Evolutionary conservation across 192 early-diverging fungal genomes (phyloP).

Genomic region (Gryganskiella cystojenkinii): DNA sequence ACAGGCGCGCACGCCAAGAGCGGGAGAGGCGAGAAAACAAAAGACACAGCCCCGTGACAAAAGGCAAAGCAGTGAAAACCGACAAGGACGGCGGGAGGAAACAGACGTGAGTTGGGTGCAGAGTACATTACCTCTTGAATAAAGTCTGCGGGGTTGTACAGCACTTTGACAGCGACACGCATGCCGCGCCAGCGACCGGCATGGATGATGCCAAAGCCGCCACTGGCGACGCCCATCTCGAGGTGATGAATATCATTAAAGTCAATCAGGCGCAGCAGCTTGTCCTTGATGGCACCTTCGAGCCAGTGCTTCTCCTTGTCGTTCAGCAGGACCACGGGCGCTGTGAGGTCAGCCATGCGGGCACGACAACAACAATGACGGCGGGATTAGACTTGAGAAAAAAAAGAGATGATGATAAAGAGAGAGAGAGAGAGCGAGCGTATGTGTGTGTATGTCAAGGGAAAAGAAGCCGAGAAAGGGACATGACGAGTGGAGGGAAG

Average conservation of each 20-base stretch:
- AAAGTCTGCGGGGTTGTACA: slow-evolving; percentile 44
- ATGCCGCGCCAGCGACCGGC: slow-evolving; percentile 37
- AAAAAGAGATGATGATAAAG: too few relatives aligned
- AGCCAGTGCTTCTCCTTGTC: slow-evolving; percentile 51
- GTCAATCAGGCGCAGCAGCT: slow-evolving; percentile 40
- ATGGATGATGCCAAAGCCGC: slow-evolving; percentile 47
- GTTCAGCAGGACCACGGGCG: slow-evolving; percentile 41
- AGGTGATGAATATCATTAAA: slow-evolving; percentile 32
- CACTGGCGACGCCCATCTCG: slow-evolving; percentile 36
- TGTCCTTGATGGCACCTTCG: slow-evolving; percentile 30
- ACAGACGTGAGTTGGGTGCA: too few relatives aligned
- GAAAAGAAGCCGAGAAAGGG: too few relatives aligned
- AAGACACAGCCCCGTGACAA: not conserved
- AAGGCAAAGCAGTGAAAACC: too few relatives aligned
- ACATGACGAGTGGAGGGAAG: too few relatives aligned
- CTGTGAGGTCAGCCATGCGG: slow-evolving; percentile 42
- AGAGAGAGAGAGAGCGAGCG: not conserved
- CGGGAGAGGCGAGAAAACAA: too few relatives aligned
- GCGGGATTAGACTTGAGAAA: not conserved
- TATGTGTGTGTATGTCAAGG: not conserved
- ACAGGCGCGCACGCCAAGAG: too few relatives aligned
- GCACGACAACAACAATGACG: not conserved
- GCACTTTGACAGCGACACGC: slow-evolving; percentile 45
- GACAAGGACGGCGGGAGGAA: too few relatives aligned
- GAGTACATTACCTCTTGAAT: slow-evolving; percentile 45